Percentiles rank a stretch among this genome's conserved stretches.
phyloP scores from a whole-genome alignment of 116 monocot species.

The Thalassia testudinum region DNA sequence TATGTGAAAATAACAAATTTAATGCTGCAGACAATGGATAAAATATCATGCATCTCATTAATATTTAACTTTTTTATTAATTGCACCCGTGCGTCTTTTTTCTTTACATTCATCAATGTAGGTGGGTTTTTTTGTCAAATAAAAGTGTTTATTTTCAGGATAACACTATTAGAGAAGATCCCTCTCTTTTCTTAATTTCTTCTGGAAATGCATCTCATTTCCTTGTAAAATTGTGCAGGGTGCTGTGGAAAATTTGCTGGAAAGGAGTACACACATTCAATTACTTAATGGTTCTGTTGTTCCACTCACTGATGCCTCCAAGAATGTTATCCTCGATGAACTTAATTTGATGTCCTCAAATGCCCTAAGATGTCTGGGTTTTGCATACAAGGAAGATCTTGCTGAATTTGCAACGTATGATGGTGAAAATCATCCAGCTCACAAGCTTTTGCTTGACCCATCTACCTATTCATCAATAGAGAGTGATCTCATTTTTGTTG shows the following conservation, averaged over 20 bases:
- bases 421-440: conserved; percentile 69
- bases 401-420: conserved; percentile 53
- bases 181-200: not conserved
- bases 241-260: conserved; percentile 67
- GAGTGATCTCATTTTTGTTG: conserved; percentile 66
- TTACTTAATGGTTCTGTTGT: conserved; percentile 62
- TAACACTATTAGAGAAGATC: too few relatives aligned
- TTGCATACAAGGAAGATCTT: conserved; percentile 66
- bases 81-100: too few relatives aligned
- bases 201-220: not conserved
- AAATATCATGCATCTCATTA: too few relatives aligned
- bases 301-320: conserved; percentile 29
- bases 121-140: too few relatives aligned
- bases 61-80: too few relatives aligned
- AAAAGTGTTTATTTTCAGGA: too few relatives aligned
- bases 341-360: conserved; percentile 56
- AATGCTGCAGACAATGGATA: too few relatives aligned
- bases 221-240: conserved; percentile 12
- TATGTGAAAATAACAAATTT: too few relatives aligned
- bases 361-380: conserved; percentile 69
- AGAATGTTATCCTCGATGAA: conserved; percentile 21
- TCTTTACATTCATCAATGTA: too few relatives aligned
- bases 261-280: conserved; percentile 47
- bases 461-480: conserved; percentile 67
- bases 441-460: conserved; percentile 60